Conservation (phyloP, 2,329 filamentous ascomycete species). For the Calonectria henricotiae region DNA sequence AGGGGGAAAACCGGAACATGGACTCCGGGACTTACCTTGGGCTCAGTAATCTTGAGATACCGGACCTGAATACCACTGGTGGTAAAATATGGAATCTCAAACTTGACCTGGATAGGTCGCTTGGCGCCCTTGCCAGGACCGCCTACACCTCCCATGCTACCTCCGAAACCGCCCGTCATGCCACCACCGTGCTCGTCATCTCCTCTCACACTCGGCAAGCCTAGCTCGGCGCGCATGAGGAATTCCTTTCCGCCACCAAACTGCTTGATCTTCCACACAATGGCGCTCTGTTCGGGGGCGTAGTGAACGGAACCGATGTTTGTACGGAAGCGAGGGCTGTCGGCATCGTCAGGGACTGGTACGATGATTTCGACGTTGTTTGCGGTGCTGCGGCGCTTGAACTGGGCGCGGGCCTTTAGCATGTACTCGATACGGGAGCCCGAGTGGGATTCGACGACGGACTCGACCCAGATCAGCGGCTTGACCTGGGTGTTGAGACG, state of each 20-base stretch:
- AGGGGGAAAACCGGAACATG: background rate
- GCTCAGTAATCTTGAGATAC: constrained; percentile 99
- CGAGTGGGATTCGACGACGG: constrained; percentile 95
- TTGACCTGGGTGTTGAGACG: constrained; percentile 99
- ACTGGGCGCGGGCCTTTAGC: constrained; percentile 98
- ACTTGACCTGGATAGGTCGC: constrained; percentile 98
- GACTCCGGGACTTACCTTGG: constrained; percentile 80
- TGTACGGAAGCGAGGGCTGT: constrained; percentile 95
- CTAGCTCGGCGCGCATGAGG: constrained; percentile 96
- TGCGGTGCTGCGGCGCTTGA: constrained; percentile 96
- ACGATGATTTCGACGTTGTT: constrained; percentile 99
- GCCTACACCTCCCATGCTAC: constrained; percentile 94
- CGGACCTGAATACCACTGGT: constrained; percentile 98
- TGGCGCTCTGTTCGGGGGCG: constrained; percentile 95
- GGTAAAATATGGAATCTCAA: constrained; percentile 99
- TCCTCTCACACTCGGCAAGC: constrained; percentile 92
- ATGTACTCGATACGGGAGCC: constrained; percentile 98
- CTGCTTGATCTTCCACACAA: constrained; percentile 99
- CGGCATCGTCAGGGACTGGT: constrained; percentile 96
- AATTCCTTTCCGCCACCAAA: constrained; percentile 99
- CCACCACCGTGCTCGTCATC: constrained; percentile 96
- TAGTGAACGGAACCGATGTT: constrained; percentile 99
- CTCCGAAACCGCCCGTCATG: constrained; percentile 98
- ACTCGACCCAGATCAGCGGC: constrained; percentile 98
- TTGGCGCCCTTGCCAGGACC: constrained; percentile 86